Base-by-base conservation (phyloP, 148 eudicot genomes). In the Vaccinium corymbosum region DNA sequence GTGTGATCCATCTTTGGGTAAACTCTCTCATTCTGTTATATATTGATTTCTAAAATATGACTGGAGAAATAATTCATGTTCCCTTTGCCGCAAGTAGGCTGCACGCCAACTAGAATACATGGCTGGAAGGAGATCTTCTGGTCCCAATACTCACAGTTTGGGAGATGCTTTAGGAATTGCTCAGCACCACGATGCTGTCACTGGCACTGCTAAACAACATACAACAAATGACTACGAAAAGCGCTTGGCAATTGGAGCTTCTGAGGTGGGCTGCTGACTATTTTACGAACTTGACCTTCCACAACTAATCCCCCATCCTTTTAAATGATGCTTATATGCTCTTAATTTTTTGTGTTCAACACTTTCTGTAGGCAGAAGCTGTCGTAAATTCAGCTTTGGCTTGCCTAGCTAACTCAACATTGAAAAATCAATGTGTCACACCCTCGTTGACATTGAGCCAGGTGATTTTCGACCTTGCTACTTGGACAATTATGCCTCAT, bases 141-240 rank as follows among this genome's bases (percentile, higher is more conserved):
- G 92, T 35, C 83, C 91, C 53, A 91, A 87, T 86, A 95, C 95
- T 66, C 90, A 86, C 59, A 89, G 94, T 66, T 90, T 95, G 55
- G 98, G 96, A 52, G 94, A 95, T 83, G 98, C 98, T 83, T 90
- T 95, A 86, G 98, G 93, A 70, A 86, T 91, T 81, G 95, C 93
- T 50, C 98, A 94, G 84, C 98, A 95, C 89, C 98, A 94, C 83
- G 98, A 95, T 84, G 98, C 98, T 78, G 76, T 93, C 81, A 88
- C 89, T 82, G 98, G 98, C 81, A 95, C 98, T 55, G 94, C 98
- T 84, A 88, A 88, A 87, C 95, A 93, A 84, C 95, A 94, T 81
- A 88, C 93, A 2, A 95, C 98, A 48, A 55, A 94, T 83, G 98
- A 95, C 91, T 94, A 95, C 72, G 86, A 81, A 35, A 92, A 90